Conservation (phyloP, 73 alveolate genomes). For the Diophrys sp. region DNA sequence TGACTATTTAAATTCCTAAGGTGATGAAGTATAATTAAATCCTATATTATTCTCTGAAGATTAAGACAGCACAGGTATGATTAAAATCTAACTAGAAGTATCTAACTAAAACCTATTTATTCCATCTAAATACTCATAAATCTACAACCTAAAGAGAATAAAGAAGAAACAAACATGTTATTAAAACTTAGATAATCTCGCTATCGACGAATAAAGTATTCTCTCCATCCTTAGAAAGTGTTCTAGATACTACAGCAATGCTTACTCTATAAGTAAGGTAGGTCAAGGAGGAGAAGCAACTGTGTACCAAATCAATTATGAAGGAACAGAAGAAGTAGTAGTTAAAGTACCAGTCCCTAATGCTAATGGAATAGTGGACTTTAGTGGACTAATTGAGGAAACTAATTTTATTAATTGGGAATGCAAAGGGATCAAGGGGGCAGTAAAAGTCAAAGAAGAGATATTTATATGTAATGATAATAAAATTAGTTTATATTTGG, state of each 20-base stretch:
- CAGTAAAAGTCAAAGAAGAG: not conserved
- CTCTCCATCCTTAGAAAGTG: not conserved
- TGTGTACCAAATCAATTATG: not conserved
- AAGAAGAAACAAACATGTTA: too few relatives aligned
- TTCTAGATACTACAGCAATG: not conserved
- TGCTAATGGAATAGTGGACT: not conserved
- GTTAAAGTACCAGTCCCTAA: not conserved
- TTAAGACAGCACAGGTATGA: too few relatives aligned
- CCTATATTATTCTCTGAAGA: too few relatives aligned
- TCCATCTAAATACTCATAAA: too few relatives aligned
- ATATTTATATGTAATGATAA: too few relatives aligned
- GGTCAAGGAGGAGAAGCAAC: conserved; percentile 1
- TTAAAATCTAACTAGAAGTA: too few relatives aligned
- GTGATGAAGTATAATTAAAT: too few relatives aligned
- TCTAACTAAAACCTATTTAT: too few relatives aligned
- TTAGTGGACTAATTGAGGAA: not conserved
- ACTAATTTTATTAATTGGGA: not conserved
- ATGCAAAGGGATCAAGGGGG: not conserved
- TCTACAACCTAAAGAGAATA: too few relatives aligned
- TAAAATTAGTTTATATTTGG: too few relatives aligned
- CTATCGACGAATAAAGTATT: not conserved
- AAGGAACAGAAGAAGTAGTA: not conserved
- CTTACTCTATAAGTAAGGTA: not conserved
- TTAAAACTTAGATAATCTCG: too few relatives aligned
- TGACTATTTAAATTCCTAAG: too few relatives aligned